Percentiles rank a stretch among this genome's conserved stretches.
Conservation (phyloP, 1,139 yeast species). For the Yamadazyma sp. region DNA sequence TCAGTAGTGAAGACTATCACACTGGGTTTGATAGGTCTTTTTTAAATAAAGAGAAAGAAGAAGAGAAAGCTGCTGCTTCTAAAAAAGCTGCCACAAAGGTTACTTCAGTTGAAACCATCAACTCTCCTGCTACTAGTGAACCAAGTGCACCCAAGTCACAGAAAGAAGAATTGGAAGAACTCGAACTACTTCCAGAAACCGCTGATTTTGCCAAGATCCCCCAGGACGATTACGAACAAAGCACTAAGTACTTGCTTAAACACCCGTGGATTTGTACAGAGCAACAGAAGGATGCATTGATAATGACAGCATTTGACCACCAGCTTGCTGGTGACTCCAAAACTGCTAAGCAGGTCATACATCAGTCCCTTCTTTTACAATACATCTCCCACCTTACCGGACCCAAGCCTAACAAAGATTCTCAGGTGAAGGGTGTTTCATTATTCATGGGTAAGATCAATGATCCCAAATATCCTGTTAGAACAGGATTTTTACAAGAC, state of each 20-base stretch:
- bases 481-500: conserved; percentile 68
- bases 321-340: conserved; percentile 62
- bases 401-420: conserved; percentile 31
- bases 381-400: conserved; percentile 67
- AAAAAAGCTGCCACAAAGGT: conserved; percentile 4
- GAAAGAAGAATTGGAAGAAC: conserved; percentile 32
- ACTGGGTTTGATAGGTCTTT: conserved; percentile 93
- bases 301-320: conserved; percentile 89
- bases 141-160: conserved; percentile 18
- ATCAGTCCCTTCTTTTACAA: conserved; percentile 78
- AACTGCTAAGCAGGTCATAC: conserved; percentile 62
- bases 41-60: conserved; percentile 52
- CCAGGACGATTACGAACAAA: conserved; percentile 42
- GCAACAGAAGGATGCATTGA: conserved; percentile 85
- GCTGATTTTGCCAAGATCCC: conserved; percentile 61
- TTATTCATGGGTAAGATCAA: conserved; percentile 68
- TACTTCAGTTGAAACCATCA: conserved; percentile 32
- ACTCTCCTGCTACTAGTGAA: conserved; percentile 16
- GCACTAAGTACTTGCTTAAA: conserved; percentile 52
- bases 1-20: conserved; percentile 86
- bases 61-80: conserved; percentile 7
- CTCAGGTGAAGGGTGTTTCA: conserved; percentile 54
- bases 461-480: conserved; percentile 56
- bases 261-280: conserved; percentile 75
- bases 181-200: conserved; percentile 56